These are phyloP conservation scores for Coemansia sp. DNA, from an alignment of 192 early-diverging fungal genomes.

Conservation along the genomic window DNA sequence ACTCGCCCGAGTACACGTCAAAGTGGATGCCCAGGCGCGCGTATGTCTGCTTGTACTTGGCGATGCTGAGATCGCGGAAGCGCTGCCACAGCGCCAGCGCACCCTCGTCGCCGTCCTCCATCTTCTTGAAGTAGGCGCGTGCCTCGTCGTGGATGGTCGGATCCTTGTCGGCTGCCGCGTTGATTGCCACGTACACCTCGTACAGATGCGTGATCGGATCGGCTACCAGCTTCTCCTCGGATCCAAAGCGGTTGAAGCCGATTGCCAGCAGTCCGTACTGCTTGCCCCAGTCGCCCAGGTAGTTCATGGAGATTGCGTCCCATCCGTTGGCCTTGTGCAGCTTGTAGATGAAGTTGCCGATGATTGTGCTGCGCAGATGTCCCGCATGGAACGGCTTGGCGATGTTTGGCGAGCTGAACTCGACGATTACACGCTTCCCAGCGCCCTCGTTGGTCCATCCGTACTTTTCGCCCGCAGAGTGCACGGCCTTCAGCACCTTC, in stretches of 20 bases:
- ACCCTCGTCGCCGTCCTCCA: conserved; percentile 89
- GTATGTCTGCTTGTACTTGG: conserved; percentile 91
- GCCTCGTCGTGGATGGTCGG: conserved; percentile 77
- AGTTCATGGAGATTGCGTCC: conserved; percentile 93
- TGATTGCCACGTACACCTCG: conserved; percentile 90
- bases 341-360: conserved; percentile 90
- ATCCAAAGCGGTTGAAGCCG: conserved; percentile 81
- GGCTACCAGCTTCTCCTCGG: conserved; percentile 70
- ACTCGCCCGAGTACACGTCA: conserved; percentile 95
- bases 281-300: conserved; percentile 99
- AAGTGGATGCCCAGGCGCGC: conserved; percentile 88
- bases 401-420: conserved; percentile 96
- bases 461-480: conserved; percentile 57
- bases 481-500: conserved; percentile 60
- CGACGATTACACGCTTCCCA: conserved; percentile 83
- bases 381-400: conserved; percentile 99
- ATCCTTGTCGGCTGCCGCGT: conserved; percentile 70
- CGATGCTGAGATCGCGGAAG: conserved; percentile 88
- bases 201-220: conserved; percentile 92
- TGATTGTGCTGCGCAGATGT: conserved; percentile 96
- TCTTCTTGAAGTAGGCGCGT: conserved; percentile 87
- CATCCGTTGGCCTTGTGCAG: conserved; percentile 84
- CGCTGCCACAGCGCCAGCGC: conserved; percentile 82
- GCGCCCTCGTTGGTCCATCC: conserved; percentile 66
- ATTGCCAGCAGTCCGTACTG: conserved; percentile 96